Evolutionary conservation across 331 rosid genomes (phyloP), one percentile per base, ranked within the genome.

Genomic region (Malus hybrid): DNA sequence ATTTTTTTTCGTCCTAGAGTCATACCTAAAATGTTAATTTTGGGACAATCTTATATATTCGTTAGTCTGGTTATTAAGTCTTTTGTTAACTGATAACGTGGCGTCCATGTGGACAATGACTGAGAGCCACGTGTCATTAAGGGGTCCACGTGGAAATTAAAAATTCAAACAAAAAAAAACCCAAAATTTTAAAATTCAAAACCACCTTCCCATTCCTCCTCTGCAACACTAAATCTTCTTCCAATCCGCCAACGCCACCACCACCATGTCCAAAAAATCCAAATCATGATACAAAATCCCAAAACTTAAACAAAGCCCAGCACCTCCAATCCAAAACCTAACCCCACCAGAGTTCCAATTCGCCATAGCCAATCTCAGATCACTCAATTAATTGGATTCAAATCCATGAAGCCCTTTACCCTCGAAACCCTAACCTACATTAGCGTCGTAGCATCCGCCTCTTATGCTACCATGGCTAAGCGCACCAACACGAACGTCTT

Each of bases 321-420:
- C 24, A 22, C 24, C 24, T 22, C 24, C 24, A 22, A 22, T 22
- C 24, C 24, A 22, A 22, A 10, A 71, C 65, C 34, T 66, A 55
- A 73, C 70, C 15, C 83, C 86, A 32, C 77, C 91, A 11, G 88
- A 84, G 19, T 85, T 89, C 78, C 76, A 86, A 18, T 79, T 82
- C 81, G 75, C 84, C 75, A 53, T 86, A 28, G 81, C 89, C 44
- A 81, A 76, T 82, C 95, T n/a, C 91, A 91, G 84, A 91, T 89
- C 68, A 84, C 90, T 73, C 88, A 64, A 19, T 84, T 91, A 15
- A 75, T 68, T 32, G 97, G 97, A 7, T 89, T 74, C 84, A 83
- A 61, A 70, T 52, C 50, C 60, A 75, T 83, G 39, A 55, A 82
- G 73, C 57, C 16, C 29, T 77, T 75, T 66, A 91, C 91, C 42